phyloP scores from a whole-genome alignment of 352 stramenopile genomes.

The Peronosclerospora sorghi region DNA sequence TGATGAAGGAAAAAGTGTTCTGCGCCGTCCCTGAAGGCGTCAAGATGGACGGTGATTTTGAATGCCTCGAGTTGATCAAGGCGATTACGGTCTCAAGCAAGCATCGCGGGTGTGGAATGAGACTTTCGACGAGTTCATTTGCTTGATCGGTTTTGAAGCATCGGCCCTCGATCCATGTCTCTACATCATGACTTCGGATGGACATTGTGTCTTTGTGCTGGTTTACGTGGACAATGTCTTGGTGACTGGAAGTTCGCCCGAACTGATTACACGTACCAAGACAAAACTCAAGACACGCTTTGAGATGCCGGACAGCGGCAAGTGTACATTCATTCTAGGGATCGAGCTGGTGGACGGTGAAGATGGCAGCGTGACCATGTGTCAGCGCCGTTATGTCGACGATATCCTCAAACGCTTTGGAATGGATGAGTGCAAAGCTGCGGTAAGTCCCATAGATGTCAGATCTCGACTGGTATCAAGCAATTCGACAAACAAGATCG shows the following conservation, averaged over 20 bases:
- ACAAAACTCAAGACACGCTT: slow-evolving; percentile 7
- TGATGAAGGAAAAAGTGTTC: slow-evolving; percentile 5
- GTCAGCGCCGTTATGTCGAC: slow-evolving; percentile 7
- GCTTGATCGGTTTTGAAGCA: too few relatives aligned
- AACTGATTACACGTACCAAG: slow-evolving; percentile 5
- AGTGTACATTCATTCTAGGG: too few relatives aligned
- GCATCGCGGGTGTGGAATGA: slow-evolving; percentile 4
- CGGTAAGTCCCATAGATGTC: slow-evolving; percentile 2
- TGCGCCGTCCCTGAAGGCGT: neutral
- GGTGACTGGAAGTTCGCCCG: slow-evolving; percentile 5
- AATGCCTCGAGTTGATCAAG: slow-evolving; percentile 1
- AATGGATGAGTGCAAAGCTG: slow-evolving; percentile 10
- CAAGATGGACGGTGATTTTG: neutral
- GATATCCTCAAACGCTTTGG: slow-evolving; percentile 14
- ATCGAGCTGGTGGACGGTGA: neutral
- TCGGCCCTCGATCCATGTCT: neutral
- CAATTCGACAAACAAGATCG: slow-evolving; percentile 3
- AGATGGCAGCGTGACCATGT: slow-evolving; percentile 8
- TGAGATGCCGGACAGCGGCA: neutral
- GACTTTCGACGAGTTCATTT: neutral
- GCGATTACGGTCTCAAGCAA: slow-evolving; percentile 3
- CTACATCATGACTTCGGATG: slow-evolving; percentile 8
- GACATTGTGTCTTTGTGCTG: slow-evolving; percentile 3
- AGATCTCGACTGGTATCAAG: neutral
- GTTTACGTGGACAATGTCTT: slow-evolving; percentile 10